Percentiles rank a stretch among this genome's conserved stretches.
phyloP scores from a whole-genome alignment of 2,329 filamentous ascomycete species.

The Penicillium sumatraense region DNA sequence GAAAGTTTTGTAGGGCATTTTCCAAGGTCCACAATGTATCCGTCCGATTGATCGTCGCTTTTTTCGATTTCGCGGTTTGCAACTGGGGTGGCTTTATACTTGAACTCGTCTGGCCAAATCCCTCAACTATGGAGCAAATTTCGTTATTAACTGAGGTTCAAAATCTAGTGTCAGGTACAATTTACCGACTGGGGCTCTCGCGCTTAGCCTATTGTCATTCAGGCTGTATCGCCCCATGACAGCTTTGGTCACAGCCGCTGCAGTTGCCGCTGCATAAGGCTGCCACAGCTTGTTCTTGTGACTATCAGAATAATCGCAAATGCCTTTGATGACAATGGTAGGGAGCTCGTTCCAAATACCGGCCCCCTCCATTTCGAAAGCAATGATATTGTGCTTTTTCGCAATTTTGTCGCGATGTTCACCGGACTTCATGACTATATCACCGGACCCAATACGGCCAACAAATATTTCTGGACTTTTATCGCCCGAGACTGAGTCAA shows the following conservation, averaged over 20 bases:
- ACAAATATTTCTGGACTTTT: not conserved
- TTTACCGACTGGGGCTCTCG: not conserved
- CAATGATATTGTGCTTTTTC: slow-evolving; percentile 5
- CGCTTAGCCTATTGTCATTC: not conserved
- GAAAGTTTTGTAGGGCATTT: not conserved
- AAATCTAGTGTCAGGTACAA: too few relatives aligned
- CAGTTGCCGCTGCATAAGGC: slow-evolving; percentile 23
- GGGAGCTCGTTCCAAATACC: slow-evolving; percentile 18
- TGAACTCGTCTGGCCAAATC: too few relatives aligned
- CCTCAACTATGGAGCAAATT: too few relatives aligned
- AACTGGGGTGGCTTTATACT: too few relatives aligned
- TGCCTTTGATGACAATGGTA: slow-evolving; percentile 15
- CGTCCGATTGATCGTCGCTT: not conserved
- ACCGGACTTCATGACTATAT: slow-evolving; percentile 20
- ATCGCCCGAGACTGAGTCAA: too few relatives aligned
- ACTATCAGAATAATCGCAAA: slow-evolving; percentile 25
- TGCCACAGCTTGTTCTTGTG: slow-evolving; percentile 26
- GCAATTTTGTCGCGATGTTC: slow-evolving; percentile 13
- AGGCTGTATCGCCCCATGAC: slow-evolving; percentile 2
- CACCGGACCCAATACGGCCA: slow-evolving; percentile 10
- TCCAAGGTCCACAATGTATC: not conserved
- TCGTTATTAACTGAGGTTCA: too few relatives aligned
- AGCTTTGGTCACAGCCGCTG: slow-evolving; percentile 19
- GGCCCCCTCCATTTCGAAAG: slow-evolving; percentile 16
- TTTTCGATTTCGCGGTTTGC: too few relatives aligned